Percentiles rank a stretch among this genome's conserved stretches.
Conservation (phyloP, 495 filamentous ascomycete species). For the Penicillium goetzii region DNA sequence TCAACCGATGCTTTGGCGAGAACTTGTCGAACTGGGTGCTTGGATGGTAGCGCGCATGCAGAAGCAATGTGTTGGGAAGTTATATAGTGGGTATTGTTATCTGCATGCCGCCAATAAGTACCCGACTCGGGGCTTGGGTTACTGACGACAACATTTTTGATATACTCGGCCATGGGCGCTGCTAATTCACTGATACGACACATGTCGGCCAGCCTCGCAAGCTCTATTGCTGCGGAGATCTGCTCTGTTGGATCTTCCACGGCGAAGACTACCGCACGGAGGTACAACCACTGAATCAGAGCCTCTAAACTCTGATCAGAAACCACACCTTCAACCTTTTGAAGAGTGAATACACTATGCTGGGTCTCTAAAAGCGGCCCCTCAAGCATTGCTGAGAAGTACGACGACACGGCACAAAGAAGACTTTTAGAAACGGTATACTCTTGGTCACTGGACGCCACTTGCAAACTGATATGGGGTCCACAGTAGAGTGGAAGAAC, state of each 20-base stretch:
- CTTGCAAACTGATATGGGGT: not conserved
- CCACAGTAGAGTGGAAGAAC: not conserved
- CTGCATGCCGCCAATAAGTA: not conserved
- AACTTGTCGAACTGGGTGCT: conserved; percentile 1
- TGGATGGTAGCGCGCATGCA: not conserved
- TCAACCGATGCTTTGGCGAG: conserved; percentile 29
- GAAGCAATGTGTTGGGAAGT: not conserved
- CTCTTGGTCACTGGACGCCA: conserved; percentile 4
- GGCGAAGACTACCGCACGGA: not conserved
- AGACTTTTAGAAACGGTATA: conserved; percentile 20
- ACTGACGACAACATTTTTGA: not conserved
- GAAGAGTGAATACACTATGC: conserved; percentile 27
- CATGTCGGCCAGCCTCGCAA: conserved; percentile 35
- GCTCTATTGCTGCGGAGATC: conserved; percentile 32
- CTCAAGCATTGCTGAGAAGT: conserved; percentile 37
- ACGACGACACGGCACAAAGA: conserved; percentile 32
- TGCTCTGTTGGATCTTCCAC: conserved; percentile 15
- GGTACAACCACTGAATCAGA: conserved; percentile 35
- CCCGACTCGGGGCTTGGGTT: not conserved
- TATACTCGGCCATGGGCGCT: conserved; percentile 17
- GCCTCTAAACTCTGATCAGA: conserved; percentile 30
- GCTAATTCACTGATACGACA: conserved; percentile 28
- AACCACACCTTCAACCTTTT: conserved; percentile 33
- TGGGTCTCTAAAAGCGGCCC: conserved; percentile 32
- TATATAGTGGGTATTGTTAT: not conserved